These are phyloP conservation scores for Styphnolobium japonicum DNA, from an alignment of 306 rosid species.

Conservation along the genomic window DNA sequence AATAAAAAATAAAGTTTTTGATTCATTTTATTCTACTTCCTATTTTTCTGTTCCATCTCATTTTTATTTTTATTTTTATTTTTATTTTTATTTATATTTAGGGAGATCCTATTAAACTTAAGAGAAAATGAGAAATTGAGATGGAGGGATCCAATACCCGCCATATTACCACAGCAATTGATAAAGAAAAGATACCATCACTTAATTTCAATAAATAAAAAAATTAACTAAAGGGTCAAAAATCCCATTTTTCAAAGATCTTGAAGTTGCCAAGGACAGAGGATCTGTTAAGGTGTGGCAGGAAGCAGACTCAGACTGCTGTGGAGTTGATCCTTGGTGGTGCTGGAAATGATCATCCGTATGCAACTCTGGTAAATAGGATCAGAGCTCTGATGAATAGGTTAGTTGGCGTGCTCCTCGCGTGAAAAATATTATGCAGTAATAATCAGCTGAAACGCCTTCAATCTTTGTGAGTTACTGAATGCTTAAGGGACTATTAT, in stretches of 20 bases:
- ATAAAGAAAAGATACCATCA: too few relatives aligned
- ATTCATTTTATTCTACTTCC: too few relatives aligned
- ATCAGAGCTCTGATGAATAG: neutral
- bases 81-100: too few relatives aligned
- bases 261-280: neutral
- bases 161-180: too few relatives aligned
- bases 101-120: too few relatives aligned
- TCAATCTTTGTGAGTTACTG: neutral
- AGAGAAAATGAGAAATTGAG: too few relatives aligned
- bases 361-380: neutral
- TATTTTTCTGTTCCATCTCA: too few relatives aligned
- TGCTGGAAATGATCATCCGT: neutral
- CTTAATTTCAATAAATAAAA: neutral
- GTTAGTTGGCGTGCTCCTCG: neutral
- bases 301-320: neutral
- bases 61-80: too few relatives aligned
- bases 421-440: constrained; percentile 10
- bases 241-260: neutral
- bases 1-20: too few relatives aligned
- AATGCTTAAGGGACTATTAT: neutral
- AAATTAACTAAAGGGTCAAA: neutral
- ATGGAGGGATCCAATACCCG: too few relatives aligned
- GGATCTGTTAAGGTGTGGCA: neutral
- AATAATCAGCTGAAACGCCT: neutral
- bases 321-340: neutral